phyloP scores from a whole-genome alignment of 352 stramenopile species.

The Globisporangium recalcitrans region DNA sequence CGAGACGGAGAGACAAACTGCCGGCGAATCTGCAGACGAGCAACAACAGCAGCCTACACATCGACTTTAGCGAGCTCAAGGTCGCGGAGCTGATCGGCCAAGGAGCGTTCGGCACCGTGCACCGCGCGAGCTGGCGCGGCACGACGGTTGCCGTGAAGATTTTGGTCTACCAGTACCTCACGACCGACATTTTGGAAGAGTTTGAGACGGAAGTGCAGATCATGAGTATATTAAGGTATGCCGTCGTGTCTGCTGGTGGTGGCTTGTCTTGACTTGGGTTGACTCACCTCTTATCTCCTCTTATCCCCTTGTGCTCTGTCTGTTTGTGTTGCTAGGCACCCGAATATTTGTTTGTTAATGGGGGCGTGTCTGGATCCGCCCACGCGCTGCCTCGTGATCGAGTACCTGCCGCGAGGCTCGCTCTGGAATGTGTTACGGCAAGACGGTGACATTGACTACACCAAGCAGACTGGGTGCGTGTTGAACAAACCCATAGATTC shows the following conservation, averaged over 20 bases:
- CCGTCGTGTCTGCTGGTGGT: background rate
- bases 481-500: no score
- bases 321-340: constrained; percentile 43
- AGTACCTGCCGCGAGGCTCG: constrained; percentile 77
- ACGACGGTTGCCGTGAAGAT: constrained; percentile 84
- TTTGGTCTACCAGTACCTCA: constrained; percentile 77
- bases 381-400: constrained; percentile 80
- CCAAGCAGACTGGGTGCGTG: constrained; percentile 63
- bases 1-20: constrained; percentile 39
- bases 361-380: constrained; percentile 74
- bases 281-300: background rate
- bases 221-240: constrained; percentile 85
- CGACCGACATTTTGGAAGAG: constrained; percentile 79
- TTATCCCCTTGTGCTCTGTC: background rate
- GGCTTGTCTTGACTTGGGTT: background rate
- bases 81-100: constrained; percentile 82
- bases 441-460: constrained; percentile 60
- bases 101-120: constrained; percentile 80
- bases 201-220: constrained; percentile 88
- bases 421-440: constrained; percentile 85
- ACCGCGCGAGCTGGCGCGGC: constrained; percentile 64
- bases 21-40: constrained; percentile 40
- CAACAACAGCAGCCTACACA: constrained; percentile 78
- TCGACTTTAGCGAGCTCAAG: constrained; percentile 75
- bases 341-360: constrained; percentile 85